Evolutionary conservation across 116 monocot genomes (phyloP).

Genomic region (Iris pallida): DNA sequence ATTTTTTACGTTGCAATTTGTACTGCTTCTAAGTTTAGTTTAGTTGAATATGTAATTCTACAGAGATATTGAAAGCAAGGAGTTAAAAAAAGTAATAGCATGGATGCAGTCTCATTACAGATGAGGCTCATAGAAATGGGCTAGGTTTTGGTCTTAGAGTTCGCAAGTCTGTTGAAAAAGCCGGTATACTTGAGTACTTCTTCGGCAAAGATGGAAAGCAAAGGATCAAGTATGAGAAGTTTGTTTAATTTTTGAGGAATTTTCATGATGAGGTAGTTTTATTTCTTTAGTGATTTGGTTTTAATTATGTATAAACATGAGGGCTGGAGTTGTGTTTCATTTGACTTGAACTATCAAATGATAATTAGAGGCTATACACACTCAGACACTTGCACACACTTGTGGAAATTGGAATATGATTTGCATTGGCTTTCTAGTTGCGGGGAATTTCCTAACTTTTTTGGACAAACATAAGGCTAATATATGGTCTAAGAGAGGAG

Average conservation of each 20-base stretch:
- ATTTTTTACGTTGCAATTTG: background rate
- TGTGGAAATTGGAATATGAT: no score
- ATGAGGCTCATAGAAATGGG: no score
- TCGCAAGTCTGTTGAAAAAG: conserved; percentile 54
- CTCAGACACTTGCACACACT: no score
- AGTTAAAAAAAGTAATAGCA: conserved; percentile 88
- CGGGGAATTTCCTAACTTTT: no score
- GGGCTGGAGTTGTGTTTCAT: no score
- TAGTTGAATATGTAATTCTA: background rate
- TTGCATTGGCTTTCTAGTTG: no score
- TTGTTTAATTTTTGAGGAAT: conserved; percentile 70
- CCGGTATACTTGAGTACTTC: conserved; percentile 72
- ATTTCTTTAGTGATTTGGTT: conserved; percentile 1
- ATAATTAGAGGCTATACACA: no score
- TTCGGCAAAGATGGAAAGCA: conserved; percentile 80
- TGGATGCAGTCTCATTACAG: conserved; percentile 79
- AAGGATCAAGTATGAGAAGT: conserved; percentile 66
- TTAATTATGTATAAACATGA: no score
- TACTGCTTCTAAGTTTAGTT: background rate
- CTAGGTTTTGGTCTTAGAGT: conserved; percentile 49
- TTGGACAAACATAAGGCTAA: no score
- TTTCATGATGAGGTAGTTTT: conserved; percentile 78
- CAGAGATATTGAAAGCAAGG: conserved; percentile 80
- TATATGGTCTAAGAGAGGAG: no score
- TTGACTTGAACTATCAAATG: no score